Conservation (phyloP, 805 yeast species). For the Candida tammaniensis region DNA sequence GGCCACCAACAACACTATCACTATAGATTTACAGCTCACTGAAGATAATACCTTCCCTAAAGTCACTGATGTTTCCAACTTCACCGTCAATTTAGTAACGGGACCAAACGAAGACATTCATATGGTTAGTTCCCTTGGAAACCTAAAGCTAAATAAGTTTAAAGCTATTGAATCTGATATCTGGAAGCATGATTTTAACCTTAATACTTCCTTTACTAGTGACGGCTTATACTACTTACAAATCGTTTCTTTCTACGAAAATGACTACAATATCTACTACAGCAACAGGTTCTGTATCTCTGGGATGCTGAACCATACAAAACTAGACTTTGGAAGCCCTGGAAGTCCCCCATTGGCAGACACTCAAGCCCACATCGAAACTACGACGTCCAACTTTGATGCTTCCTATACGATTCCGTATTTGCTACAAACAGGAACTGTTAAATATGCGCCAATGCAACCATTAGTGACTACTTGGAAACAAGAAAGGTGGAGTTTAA, state of each 20-base stretch:
- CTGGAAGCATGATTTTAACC: slow-evolving; percentile 3
- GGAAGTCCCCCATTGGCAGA: slow-evolving; percentile 10
- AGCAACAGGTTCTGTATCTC: slow-evolving; percentile 10
- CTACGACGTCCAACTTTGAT: slow-evolving; percentile 4
- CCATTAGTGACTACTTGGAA: slow-evolving; percentile 7
- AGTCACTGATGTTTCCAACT: slow-evolving; percentile 3
- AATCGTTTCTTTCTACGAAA: slow-evolving; percentile 7
- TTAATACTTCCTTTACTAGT: slow-evolving; percentile 2
- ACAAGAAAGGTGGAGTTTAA: slow-evolving; percentile 6
- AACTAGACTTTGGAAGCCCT: slow-evolving; percentile 8
- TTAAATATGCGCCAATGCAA: slow-evolving; percentile 16
- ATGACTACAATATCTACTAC: slow-evolving; percentile 10
- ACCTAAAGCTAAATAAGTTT: background rate
- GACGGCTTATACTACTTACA: slow-evolving; percentile 14
- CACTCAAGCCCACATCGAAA: background rate
- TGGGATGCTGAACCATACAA: slow-evolving; percentile 5
- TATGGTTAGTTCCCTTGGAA: slow-evolving; percentile 4
- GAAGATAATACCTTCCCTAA: slow-evolving; percentile 11
- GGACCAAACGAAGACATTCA: slow-evolving; percentile 12
- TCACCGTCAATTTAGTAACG: slow-evolving; percentile 9
- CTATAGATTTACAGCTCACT: slow-evolving; percentile 6
- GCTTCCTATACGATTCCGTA: slow-evolving; percentile 13
- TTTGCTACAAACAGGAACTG: slow-evolving; percentile 11
- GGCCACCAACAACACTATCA: slow-evolving; percentile 4
- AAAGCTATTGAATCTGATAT: background rate